phyloP scores from a whole-genome alignment of 2,329 filamentous ascomycete genomes.

The Chaetomium strumarium region DNA sequence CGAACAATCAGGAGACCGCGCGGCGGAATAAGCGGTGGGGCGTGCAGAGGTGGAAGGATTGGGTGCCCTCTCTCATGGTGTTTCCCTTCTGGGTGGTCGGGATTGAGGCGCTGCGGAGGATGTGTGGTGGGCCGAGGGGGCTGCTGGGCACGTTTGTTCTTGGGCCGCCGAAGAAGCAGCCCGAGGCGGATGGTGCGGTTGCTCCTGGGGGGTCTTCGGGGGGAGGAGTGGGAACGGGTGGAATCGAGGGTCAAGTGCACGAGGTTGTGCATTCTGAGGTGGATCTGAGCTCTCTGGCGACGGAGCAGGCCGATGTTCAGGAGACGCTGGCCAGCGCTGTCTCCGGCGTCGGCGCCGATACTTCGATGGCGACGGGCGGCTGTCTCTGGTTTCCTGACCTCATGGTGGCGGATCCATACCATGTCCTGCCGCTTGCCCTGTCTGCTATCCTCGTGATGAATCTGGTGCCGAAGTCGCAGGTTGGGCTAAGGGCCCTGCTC shows the following conservation, averaged over 20 bases:
- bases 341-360: slow-evolving; percentile 25
- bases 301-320: slow-evolving; percentile 4
- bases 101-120: slow-evolving; percentile 45
- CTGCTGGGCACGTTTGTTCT: slow-evolving; percentile 31
- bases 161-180: slow-evolving; percentile 9
- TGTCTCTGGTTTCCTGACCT: slow-evolving; percentile 53
- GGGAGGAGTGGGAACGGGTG: not conserved
- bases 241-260: slow-evolving; percentile 1
- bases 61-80: slow-evolving; percentile 31
- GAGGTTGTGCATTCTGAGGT: slow-evolving; percentile 17
- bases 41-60: slow-evolving; percentile 44
- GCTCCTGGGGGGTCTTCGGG: not conserved
- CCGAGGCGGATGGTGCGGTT: not conserved
- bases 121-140: slow-evolving; percentile 38
- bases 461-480: slow-evolving; percentile 28
- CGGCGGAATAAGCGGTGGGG: slow-evolving; percentile 32
- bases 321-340: slow-evolving; percentile 18
- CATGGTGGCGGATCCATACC: slow-evolving; percentile 45
- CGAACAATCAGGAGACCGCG: slow-evolving; percentile 20
- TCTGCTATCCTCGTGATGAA: slow-evolving; percentile 33
- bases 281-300: not conserved
- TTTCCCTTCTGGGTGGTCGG: slow-evolving; percentile 46
- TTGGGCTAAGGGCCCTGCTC: slow-evolving; percentile 23
- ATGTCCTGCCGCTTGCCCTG: slow-evolving; percentile 40
- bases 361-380: slow-evolving; percentile 43